Base-by-base conservation (phyloP, 768 basidiomycete species). In the Lactifluus subvellereus region DNA sequence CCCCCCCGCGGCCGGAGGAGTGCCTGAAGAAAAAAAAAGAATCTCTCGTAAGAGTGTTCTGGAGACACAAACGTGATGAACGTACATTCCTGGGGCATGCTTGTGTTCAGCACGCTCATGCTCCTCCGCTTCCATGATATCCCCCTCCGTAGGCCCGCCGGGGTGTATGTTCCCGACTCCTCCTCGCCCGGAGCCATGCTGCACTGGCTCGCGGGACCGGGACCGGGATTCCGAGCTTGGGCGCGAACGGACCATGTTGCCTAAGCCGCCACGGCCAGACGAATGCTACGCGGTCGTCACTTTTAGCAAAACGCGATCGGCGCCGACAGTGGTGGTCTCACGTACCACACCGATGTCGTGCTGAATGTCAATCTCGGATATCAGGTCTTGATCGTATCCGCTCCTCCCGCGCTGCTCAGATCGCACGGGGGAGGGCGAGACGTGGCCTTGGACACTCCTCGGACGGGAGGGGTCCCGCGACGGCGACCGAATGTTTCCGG, bases 401-500 rank as follows among this genome's bases (percentile, higher is more conserved):
- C 68, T 66, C 1, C 72, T 66, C 1, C 72, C 69, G 20, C 65
- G 51, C 35, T 65, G 59, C 38, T 66, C 69, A 11, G 63, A 54
- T 18, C 27, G 37, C 7, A 20, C 2, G 27, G 33, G 62, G 37
- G 62, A 63, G 6, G 6, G 7, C 0, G 45, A 45, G 30, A 4
- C 6, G 9, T 30, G 47, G 6, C 2, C 47, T 37, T 55, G 50
- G 20, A 11, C 38, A 43, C 63, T 57, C 18, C 54, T 35, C 30
- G 64, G 53, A 42, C 65, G 63, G 11, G 60, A 54, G 61, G 73
- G 55, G 57, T 84, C 86, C 40, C 85, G 82, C 27, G 89, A 90
- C 0, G 85, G 86, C 2, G 90, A 88, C 60, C 89, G 85, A 55
- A 94, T 85, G 78, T 95, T 95, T 9, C 92, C 93, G 8, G 82